Base-by-base conservation (phyloP, 140 eudicot genomes). In the Erigeron philadelphicus region DNA sequence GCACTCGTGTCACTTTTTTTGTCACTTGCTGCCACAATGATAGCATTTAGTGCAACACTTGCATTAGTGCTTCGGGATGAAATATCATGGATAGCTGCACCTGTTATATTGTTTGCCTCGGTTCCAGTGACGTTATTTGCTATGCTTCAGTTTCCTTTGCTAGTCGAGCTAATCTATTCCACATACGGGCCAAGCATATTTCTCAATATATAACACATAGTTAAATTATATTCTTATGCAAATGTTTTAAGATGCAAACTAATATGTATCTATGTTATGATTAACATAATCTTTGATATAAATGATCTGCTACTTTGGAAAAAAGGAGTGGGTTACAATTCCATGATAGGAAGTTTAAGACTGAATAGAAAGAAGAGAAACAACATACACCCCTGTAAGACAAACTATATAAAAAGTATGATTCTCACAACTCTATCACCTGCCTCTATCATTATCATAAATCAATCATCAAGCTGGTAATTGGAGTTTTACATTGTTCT, bases 401-500 rank as follows among this genome's bases (percentile, higher is more conserved):
- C 21, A 48, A 78, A 66, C 78, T 66, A 72, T 72, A 49, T 72
- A 70, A 47, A 16, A 76, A 61, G 76, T 71, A 54, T 43, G 64
- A 71, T 49, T 58, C 74, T 78, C 16, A 78, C 16, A 57, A 78
- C 78, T 72, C 82, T 78, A 72, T 65, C 78, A 60, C 70, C 78
- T 72, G 74, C 61, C 70, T 65, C 73, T 67, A 77, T 52, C 81
- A 46, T 53, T 61, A 78, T 71, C 82, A 78, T 63, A 46, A 73
- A 23, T 25, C 50, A 46, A 58, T 13, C 71, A 80, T 91, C 81
- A 91, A 79, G 98, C 98, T 61, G 98, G 98, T 76, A 92, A 59
- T 57, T 92, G 92, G 67, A 92, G 98, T 78, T 83, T 92, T 75
- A 73, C 87, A 61, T 92, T 86, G 76, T 92, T 92, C 89, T 92